phyloP scores from a whole-genome alignment of 768 basidiomycete species.

The Cystobasidium onofrii region DNA sequence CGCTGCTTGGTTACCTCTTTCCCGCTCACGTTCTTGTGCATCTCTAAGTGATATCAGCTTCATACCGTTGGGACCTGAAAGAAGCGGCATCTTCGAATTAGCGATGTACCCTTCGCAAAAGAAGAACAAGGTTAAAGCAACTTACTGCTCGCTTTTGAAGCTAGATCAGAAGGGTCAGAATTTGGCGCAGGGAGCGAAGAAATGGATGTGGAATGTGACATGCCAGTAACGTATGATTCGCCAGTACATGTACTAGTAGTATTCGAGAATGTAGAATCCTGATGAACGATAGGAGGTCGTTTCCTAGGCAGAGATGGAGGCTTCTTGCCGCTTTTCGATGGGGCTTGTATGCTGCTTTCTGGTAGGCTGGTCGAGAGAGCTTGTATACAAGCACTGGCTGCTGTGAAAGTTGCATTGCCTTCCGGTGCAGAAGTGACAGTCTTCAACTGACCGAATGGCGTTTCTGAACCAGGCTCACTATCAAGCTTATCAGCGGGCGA shows the following conservation, averaged over 20 bases:
- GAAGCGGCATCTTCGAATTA: background rate
- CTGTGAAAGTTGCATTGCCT: background rate
- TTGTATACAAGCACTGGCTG: background rate
- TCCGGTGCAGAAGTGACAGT: conserved; percentile 3
- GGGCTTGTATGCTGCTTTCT: background rate
- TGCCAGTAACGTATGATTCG: background rate
- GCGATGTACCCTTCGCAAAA: background rate
- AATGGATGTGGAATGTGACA: background rate
- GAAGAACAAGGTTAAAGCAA: background rate
- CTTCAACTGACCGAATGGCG: background rate
- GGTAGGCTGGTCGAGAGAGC: background rate
- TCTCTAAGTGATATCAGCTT: conserved; percentile 16
- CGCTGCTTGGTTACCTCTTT: background rate
- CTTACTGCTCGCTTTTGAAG: background rate
- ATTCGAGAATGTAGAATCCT: background rate
- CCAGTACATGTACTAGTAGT: background rate
- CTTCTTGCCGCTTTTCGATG: background rate
- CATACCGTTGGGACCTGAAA: conserved; percentile 17
- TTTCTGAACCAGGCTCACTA: background rate
- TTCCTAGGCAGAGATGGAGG: background rate
- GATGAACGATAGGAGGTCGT: background rate
- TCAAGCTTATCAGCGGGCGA: background rate
- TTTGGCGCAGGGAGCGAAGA: background rate
- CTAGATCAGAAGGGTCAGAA: conserved; percentile 7
- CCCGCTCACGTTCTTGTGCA: conserved; percentile 17